Evolutionary conservation across 176 grass and related monocot species (phyloP).

Genomic region (Panicum miliaceum): DNA sequence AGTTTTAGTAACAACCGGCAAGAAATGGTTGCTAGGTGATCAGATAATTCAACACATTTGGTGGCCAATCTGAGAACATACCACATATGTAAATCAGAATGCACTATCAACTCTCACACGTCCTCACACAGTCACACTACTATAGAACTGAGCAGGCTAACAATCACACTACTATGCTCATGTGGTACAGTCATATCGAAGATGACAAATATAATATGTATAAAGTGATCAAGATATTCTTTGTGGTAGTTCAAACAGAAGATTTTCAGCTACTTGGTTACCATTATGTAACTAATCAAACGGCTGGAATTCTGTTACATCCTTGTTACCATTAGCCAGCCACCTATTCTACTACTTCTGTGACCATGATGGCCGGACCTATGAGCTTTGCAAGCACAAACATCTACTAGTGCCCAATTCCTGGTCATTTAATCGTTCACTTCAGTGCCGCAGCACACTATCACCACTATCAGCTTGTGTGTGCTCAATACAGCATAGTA

Average conservation of each 20-base stretch:
- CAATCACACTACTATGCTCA: constrained; percentile 1
- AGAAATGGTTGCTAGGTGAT: not conserved
- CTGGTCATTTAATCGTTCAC: not conserved
- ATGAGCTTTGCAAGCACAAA: not conserved
- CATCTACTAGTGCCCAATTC: not conserved
- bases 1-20: not conserved
- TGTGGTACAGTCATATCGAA: not conserved
- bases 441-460: not conserved
- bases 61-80: not conserved
- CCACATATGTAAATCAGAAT: not conserved
- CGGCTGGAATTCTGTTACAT: not conserved
- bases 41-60: not conserved
- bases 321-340: not conserved
- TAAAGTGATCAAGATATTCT: not conserved
- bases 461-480: not conserved
- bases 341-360: not conserved
- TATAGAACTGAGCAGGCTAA: not conserved
- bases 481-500: not conserved
- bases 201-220: not conserved
- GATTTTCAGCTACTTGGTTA: not conserved
- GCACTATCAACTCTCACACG: not conserved
- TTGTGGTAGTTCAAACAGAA: not conserved
- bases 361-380: not conserved
- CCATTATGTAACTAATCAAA: not conserved
- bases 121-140: not conserved